Evolutionary conservation across 2,329 filamentous ascomycete genomes (phyloP).

Genomic region (Fusarium globosum): DNA sequence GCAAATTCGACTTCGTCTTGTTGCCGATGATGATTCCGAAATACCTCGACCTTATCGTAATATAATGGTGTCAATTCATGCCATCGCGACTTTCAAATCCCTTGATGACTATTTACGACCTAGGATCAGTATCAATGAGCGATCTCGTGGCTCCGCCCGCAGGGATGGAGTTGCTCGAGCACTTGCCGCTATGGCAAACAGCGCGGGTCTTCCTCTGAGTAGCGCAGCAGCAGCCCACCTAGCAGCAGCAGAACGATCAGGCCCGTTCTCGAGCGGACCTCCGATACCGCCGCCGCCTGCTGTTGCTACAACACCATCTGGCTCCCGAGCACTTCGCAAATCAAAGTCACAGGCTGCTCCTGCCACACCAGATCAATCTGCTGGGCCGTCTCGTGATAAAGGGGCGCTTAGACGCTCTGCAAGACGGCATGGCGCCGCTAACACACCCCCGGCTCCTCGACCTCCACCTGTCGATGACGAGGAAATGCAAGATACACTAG

Average conservation of each 20-base stretch:
- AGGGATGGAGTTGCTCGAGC: constrained; percentile 74
- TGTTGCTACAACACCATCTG: constrained; percentile 53
- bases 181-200: constrained; percentile 81
- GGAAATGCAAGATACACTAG: constrained; percentile 75
- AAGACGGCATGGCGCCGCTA: constrained; percentile 67
- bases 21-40: constrained; percentile 89
- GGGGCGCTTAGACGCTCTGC: constrained; percentile 69
- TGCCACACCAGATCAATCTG: constrained; percentile 57
- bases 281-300: constrained; percentile 52
- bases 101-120: constrained; percentile 95
- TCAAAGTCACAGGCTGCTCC: constrained; percentile 61
- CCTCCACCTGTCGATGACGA: constrained; percentile 69
- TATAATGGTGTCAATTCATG: constrained; percentile 98
- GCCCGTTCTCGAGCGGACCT: constrained; percentile 51
- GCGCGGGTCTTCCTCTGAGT: constrained; percentile 69
- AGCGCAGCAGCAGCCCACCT: constrained; percentile 59
- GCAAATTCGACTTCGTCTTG: constrained; percentile 88
- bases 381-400: constrained; percentile 68
- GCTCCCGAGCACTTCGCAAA: constrained; percentile 58
- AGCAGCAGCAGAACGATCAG: constrained; percentile 53
- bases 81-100: constrained; percentile 97
- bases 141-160: constrained; percentile 66
- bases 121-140: constrained; percentile 83
- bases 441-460: constrained; percentile 62
- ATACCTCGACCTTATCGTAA: constrained; percentile 89